These are phyloP conservation scores for Ophiostoma piceae DNA, from an alignment of 2,329 filamentous ascomycete species.

Conservation along the genomic window DNA sequence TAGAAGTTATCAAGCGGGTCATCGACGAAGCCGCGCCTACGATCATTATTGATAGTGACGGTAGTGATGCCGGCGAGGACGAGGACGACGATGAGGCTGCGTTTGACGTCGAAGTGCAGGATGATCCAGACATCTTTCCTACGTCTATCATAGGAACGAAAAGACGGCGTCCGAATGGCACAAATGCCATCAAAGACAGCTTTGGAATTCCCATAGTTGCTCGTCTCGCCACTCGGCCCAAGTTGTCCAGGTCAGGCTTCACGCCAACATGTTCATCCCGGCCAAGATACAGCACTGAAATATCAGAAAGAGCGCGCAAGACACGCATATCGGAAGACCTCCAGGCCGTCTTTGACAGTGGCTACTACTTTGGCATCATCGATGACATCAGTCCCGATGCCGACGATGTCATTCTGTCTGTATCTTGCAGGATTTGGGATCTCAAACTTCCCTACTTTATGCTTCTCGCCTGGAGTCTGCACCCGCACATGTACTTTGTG, in stretches of 20 bases:
- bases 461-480: conserved; percentile 70
- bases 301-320: neutral
- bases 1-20: neutral
- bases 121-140: neutral
- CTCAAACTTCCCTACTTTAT: conserved; percentile 69
- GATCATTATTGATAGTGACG: neutral
- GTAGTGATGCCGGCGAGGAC: conserved; percentile 28
- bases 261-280: neutral
- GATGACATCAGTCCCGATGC: conserved; percentile 42
- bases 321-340: conserved; percentile 54
- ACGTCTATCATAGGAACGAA: neutral
- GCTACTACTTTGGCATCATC: conserved; percentile 64
- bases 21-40: neutral
- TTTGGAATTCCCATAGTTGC: neutral
- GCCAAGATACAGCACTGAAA: neutral
- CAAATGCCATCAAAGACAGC: neutral
- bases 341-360: conserved; percentile 53
- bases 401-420: conserved; percentile 49
- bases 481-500: conserved; percentile 62
- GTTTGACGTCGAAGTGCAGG: neutral
- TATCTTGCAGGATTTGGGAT: conserved; percentile 65
- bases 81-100: conserved; percentile 23
- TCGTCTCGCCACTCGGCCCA: neutral
- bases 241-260: neutral
- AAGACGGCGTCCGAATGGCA: neutral